Evolutionary conservation across 1,139 yeast species (phyloP), one percentile per base, ranked within the genome.

Genomic region (Kurtzmaniella quercitrusa): DNA sequence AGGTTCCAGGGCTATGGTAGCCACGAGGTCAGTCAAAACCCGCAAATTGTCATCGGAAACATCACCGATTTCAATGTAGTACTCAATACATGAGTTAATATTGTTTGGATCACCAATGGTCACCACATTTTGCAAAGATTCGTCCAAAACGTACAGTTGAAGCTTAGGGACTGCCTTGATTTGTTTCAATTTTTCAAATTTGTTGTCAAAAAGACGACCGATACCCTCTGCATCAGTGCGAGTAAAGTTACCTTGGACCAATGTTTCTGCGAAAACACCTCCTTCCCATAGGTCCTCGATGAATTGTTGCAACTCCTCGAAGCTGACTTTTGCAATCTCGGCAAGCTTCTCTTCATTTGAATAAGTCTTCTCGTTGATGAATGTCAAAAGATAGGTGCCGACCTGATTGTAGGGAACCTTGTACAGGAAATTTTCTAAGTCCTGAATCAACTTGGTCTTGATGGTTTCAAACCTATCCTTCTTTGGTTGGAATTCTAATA

Each of bases 1-100:
- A 1, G 97, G 97, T 58, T 91, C 98, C 48, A 78, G 80, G 40
- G 85, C 70, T 47, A 89, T 74, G 44, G 87, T 89, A 0, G 84
- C 77, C 40, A 88, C 62, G 42, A 93, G 65, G 41, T 85, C 89
- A 16, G 84, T 71, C 42, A 78, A 57, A 0, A 88, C 67, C 38
- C 71, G 57, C 28, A 59, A 45, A 11, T 19, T 32, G 16, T 28
- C 37, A 11, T 61, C 53, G 2, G 60, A 55, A 21, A 74, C 60
- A 32, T 71, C 66, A 17, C 86, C 88, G 26, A 88, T 61, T 61
- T 88, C 95, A 41, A 84, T 67, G 50, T 79, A 81, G 52, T 87
- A 82, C 52, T 88, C 95, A 51, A 91, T 79, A 60, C 95, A 87
- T 0, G 96, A 85, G 57, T 93, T 93, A 45, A 85, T 74, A 57